Evolutionary conservation across 2,329 filamentous ascomycete species (phyloP), one percentile per base, ranked within the genome.

Genomic region (Cucurbitaria berberidis): DNA sequence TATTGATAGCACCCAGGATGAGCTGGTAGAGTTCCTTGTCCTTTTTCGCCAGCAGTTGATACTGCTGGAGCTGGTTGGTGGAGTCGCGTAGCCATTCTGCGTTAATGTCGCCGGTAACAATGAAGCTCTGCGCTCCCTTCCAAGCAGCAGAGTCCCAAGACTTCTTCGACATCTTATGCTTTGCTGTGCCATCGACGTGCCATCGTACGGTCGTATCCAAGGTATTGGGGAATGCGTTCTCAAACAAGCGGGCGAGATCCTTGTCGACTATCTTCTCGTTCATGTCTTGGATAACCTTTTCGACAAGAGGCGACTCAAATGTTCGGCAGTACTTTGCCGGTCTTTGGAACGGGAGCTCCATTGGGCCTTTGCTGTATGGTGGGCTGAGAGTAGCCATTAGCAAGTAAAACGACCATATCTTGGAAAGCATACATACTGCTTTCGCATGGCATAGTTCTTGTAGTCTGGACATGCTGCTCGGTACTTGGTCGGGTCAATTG

Each of bases 1-100:
- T 98, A 74, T 96, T 96, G 77, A 98, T 96, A 36, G 93, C 93
- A 19, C 95, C 95, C 1, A 96, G 80, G 22, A 99, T 91, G 47
- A 99, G 80, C 57, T 84, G 88, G 70, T 88, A 86, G 45, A 99
- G 87, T 36, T 83, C 84, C 34, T 86, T 84, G 69, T 98, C 93
- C 59, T 91, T 90, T 67, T 87, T 90, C 2, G 93, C 89, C 21
- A 99, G 80, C 0, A 84, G 79, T 71, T 97, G 93, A 70, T 99
- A 99, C 47, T 95, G 93, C 1, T 89, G 85, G 46, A 99, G 78
- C 75, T 99, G 95, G 75, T 98, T 98, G 10, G 92, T 96, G 10
- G 91, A 96, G 76, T 96, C 91, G 45, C 92, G 86, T 44, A 96
- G 79, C 92, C 92, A 96, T 74, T 96, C 91, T 0, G 92, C 92